phyloP scores from a whole-genome alignment of 768 basidiomycete species.

The Lanmaoa rubissima region DNA sequence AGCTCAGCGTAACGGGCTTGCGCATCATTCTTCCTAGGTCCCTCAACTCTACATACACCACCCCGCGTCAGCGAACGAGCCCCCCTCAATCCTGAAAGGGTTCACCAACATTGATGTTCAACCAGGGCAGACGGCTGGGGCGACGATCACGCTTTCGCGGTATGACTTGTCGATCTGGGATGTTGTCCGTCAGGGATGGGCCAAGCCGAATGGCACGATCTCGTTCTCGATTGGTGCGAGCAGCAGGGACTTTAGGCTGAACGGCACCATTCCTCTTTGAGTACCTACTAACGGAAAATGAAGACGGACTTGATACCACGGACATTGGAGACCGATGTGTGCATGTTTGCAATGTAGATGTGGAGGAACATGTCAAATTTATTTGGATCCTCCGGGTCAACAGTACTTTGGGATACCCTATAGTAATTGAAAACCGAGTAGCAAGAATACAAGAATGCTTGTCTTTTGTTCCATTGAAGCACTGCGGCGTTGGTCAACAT shows the following conservation, averaged over 20 bases:
- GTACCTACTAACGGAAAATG: too few species aligned
- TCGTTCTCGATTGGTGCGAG: constrained; percentile 66
- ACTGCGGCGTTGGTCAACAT: neutral
- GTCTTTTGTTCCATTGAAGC: neutral
- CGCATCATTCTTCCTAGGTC: constrained; percentile 39
- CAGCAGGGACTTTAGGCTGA: constrained; percentile 58
- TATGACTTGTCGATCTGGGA: constrained; percentile 81
- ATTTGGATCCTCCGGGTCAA: neutral
- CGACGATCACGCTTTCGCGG: constrained; percentile 59
- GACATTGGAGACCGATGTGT: neutral
- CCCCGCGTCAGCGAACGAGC: constrained; percentile 61
- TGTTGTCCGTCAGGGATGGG: constrained; percentile 69
- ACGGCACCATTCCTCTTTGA: constrained; percentile 36
- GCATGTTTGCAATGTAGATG: neutral
- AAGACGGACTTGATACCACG: neutral
- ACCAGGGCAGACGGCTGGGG: constrained; percentile 45
- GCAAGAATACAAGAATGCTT: neutral
- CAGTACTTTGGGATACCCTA: neutral
- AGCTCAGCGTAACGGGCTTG: neutral
- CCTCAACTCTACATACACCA: constrained; percentile 77
- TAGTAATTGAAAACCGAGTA: neutral
- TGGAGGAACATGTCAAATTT: neutral
- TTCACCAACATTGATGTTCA: constrained; percentile 58
- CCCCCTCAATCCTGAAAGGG: constrained; percentile 68
- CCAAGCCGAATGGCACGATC: constrained; percentile 61